Base-by-base conservation (phyloP, 352 stramenopile genomes). In the Globisporangium barbulae region DNA sequence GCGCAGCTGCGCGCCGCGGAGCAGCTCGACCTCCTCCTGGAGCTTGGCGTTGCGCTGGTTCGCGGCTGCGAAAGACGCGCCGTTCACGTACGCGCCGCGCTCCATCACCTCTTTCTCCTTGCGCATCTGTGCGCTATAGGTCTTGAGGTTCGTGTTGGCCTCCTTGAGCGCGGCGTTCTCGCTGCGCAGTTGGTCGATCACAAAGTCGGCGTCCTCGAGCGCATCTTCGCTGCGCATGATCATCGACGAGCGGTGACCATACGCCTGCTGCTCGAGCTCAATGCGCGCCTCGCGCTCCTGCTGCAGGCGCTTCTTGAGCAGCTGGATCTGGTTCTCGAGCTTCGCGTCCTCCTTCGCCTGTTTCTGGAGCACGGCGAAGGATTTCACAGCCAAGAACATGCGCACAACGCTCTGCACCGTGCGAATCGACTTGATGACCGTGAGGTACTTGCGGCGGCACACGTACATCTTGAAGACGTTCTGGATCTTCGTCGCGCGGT, bases 261-360 rank as follows among this genome's bases (percentile, higher is more conserved):
- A 78, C 21, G 79, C 76, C 61, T 89, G 77, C 53, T 90, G 82
- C 73, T 93, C 84, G 17, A 93, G 75, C 58, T 93, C 85, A 67
- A 91, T 83, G 53, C 89, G 85, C 22, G 89, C 89, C 61, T 96
- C 81, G 42, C 84, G 81, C 67, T 97, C 94, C 64, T 98, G 88
- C 57, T 97, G 76, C 42, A 98, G 71, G 47, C 96, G 93, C 58
- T 87, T 83, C 80, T 98, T 96, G 25, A 98, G 75, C 54, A 95
- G 65, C 57, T 90, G 81, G 55, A 99, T 96, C 74, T 98, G 94
- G 75, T 98, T 98, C 71, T 98, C 94, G 1, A 99, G 75, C 77
- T 99, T 99, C 39, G 93, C 93, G 66, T 98, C 91, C 63, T 98
- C 91, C 62, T 95, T 91, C 8, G 94, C 91, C 55, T 98, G 91